A percentile compares a stretch with the other conserved stretches of the same genome.
Evolutionary conservation across 2,329 filamentous ascomycete species (phyloP).

Genomic region (Blumeria graminis): DNA sequence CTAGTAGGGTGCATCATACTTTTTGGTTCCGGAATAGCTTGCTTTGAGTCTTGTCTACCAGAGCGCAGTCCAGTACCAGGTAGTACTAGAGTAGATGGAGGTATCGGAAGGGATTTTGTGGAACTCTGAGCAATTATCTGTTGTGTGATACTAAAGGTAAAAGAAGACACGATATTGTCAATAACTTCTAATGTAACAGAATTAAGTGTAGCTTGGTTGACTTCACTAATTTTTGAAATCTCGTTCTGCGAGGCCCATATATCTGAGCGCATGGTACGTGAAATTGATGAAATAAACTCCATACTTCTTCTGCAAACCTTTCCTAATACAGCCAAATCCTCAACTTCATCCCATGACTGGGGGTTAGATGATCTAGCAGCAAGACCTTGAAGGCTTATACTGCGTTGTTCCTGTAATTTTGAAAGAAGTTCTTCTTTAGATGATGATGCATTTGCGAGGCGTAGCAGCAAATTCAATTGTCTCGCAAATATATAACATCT

Average conservation of each 20-base stretch:
- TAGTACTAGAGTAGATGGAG: slow-evolving; percentile 27
- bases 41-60: slow-evolving; percentile 32
- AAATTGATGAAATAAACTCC: slow-evolving; percentile 61
- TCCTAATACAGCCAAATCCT: slow-evolving; percentile 58
- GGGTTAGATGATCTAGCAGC: slow-evolving; percentile 26
- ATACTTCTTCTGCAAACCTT: slow-evolving; percentile 67
- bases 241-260: slow-evolving; percentile 29
- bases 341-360: slow-evolving; percentile 30
- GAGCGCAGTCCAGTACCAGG: slow-evolving; percentile 8
- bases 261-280: slow-evolving; percentile 58
- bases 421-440: slow-evolving; percentile 35
- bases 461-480: slow-evolving; percentile 59
- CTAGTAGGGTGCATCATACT: slow-evolving; percentile 46
- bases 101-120: slow-evolving; percentile 41
- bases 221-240: background rate
- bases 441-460: slow-evolving; percentile 52
- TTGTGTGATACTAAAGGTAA: slow-evolving; percentile 52
- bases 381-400: slow-evolving; percentile 30
- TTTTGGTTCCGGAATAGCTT: slow-evolving; percentile 40
- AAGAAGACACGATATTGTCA: slow-evolving; percentile 54
- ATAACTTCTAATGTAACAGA: slow-evolving; percentile 27
- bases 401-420: slow-evolving; percentile 37
- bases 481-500: slow-evolving; percentile 79
- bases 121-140: slow-evolving; percentile 56
- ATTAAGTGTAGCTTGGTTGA: slow-evolving; percentile 8